Base-by-base conservation (phyloP, 2,329 filamentous ascomycete genomes). In the Teratosphaeria epicoccoides region DNA sequence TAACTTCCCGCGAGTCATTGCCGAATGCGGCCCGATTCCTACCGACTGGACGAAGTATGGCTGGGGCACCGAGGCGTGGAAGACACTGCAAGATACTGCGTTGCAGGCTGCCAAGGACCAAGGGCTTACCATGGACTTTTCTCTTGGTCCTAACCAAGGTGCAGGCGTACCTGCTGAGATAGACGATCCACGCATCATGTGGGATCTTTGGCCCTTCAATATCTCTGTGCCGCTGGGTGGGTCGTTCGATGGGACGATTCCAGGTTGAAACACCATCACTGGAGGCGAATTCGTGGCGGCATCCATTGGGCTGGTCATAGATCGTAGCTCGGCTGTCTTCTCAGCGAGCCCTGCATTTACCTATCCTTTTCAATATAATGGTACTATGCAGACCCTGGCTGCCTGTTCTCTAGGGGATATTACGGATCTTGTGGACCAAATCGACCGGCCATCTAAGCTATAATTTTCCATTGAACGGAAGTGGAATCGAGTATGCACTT, bases 81-180 rank as follows among this genome's bases (percentile, higher is more conserved):
- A 40, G 33, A 22, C 33, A 9, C n/a, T 40, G 14, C 33, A 40
- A 17, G 14, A 40, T 20, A 17, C 33, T 20, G 33, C 33, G 33
- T 40, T 70, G 11, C 50, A 68, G 49, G 68, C 70, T 1, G 57
- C 61, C 10, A 61, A 66, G 14, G 67, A 72, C 0, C 52, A 66
- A 17, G 69, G 62, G 0, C 44, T 76, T 9, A 50, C 70, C 4
- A 67, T 78, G 58, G 74, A 78, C 55, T 73, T 75, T 56, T 63
- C 70, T 0, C 46, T 77, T 1, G 75, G 74, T 0, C 70, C 74
- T 0, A 74, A 74, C 53, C 71, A 75, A 57, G 76, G 74, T 3
- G 66, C 70, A 45, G 75, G 75, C 12, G 71, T 75, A 2, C 74
- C 74, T 1, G 61, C 65, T 14, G 51, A 56, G n/a, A 52, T 56